These are phyloP conservation scores for Balakata baccata DNA, from an alignment of 345 rosid genomes.

Conservation along the genomic window DNA sequence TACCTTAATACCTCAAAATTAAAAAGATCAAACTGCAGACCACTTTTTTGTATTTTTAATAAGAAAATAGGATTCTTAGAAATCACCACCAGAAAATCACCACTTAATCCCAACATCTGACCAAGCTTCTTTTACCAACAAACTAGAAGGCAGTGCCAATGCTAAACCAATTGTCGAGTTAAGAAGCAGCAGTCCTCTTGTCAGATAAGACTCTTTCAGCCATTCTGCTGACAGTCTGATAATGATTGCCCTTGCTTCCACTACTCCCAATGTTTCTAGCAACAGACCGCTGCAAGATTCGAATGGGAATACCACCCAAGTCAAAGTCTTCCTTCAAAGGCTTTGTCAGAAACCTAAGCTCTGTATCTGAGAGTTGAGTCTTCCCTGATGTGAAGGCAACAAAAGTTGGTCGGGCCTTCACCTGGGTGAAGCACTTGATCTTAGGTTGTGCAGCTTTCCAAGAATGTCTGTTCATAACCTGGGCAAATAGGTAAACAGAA, in stretches of 20 bases:
- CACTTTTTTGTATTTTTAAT: too few species aligned
- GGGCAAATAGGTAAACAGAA: not conserved
- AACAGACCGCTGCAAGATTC: constrained; percentile 70
- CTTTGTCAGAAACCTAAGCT: constrained; percentile 68
- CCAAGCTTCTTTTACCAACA: too few species aligned
- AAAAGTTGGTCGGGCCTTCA: constrained; percentile 96
- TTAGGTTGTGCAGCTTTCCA: constrained; percentile 93
- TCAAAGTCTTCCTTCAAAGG: constrained; percentile 93
- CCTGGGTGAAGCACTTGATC: constrained; percentile 94
- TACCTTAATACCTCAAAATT: too few species aligned
- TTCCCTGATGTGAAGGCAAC: constrained; percentile 78
- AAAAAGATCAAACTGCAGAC: too few species aligned
- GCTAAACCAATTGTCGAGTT: not conserved
- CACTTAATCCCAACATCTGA: too few species aligned
- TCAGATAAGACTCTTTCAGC: constrained; percentile 49
- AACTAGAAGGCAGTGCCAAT: not conserved
- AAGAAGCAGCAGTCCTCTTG: constrained; percentile 38
- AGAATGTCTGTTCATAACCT: constrained; percentile 95
- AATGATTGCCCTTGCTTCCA: constrained; percentile 28
- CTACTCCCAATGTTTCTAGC: constrained; percentile 25
- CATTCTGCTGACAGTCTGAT: constrained; percentile 17
- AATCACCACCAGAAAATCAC: too few species aligned
- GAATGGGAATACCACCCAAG: constrained; percentile 85
- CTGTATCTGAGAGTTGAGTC: constrained; percentile 58
- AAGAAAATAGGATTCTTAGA: too few species aligned